Conservation (phyloP, 2,329 filamentous ascomycete genomes). For the Diplodia mutila region DNA sequence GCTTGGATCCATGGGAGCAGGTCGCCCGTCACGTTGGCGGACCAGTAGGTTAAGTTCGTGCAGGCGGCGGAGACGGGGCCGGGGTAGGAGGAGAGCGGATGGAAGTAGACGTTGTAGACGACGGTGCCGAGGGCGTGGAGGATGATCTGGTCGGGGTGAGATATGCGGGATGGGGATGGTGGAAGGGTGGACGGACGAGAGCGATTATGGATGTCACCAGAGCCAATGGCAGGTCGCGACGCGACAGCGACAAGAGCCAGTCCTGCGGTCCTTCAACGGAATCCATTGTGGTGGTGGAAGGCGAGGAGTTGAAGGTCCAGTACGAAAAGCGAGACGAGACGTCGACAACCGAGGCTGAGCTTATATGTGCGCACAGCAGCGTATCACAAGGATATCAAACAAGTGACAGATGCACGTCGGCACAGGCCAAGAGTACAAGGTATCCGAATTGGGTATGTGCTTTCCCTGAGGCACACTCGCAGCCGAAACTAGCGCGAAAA, state of each 20-base stretch:
- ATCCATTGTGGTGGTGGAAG: neutral
- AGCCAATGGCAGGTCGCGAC: neutral
- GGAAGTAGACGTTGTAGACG: slow-evolving; percentile 48
- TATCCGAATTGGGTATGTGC: neutral
- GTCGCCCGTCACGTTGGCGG: neutral
- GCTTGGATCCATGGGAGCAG: neutral
- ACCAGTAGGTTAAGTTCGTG: slow-evolving; percentile 34
- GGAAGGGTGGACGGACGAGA: neutral
- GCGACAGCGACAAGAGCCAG: neutral
- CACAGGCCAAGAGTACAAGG: neutral
- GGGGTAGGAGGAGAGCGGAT: slow-evolving; percentile 49
- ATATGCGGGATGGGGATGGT: neutral
- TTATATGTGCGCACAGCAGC: neutral
- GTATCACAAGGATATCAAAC: neutral
- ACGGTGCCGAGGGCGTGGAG: slow-evolving; percentile 28
- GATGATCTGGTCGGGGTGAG: neutral
- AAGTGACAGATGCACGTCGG: neutral
- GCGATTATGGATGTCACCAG: neutral
- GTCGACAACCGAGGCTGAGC: neutral
- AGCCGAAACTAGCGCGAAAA: neutral
- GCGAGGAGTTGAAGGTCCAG: neutral
- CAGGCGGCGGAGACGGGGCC: slow-evolving; percentile 44
- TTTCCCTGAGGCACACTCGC: neutral
- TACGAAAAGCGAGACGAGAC: neutral
- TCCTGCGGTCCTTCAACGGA: neutral